Evolutionary conservation across 1,284 basidiomycete species (phyloP).

Genomic region (Rhodotorula sp.): DNA sequence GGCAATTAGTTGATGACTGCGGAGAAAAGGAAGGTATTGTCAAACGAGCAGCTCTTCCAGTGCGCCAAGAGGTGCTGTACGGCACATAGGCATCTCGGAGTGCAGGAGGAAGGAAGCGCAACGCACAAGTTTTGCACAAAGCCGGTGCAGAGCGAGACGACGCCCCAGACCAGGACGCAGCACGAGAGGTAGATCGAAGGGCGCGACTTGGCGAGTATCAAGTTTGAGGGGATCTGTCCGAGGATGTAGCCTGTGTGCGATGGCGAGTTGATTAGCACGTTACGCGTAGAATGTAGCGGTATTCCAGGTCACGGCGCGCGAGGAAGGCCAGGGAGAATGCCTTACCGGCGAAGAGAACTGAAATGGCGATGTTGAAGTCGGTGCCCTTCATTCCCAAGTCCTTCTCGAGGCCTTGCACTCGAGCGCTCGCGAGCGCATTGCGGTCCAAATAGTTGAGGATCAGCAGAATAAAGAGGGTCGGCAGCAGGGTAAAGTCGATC

Average conservation of each 20-base stretch:
- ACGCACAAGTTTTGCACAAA: slow-evolving; percentile 43
- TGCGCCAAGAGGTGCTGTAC: too few species aligned
- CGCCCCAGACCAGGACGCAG: slow-evolving; percentile 60
- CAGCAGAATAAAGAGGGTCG: slow-evolving; percentile 44
- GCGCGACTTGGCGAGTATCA: slow-evolving; percentile 38
- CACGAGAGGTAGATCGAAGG: slow-evolving; percentile 70
- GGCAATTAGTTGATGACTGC: slow-evolving; percentile 14
- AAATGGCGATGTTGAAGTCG: slow-evolving; percentile 69
- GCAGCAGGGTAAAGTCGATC: slow-evolving; percentile 18
- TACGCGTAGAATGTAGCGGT: too few species aligned
- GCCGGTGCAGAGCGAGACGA: slow-evolving; percentile 44
- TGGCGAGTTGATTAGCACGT: too few species aligned
- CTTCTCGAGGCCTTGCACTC: slow-evolving; percentile 63
- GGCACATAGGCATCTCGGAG: too few species aligned
- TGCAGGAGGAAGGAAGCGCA: too few species aligned
- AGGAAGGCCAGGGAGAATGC: slow-evolving; percentile 47
- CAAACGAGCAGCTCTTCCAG: too few species aligned
- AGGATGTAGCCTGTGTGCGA: slow-evolving; percentile 47
- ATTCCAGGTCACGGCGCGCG: too few species aligned
- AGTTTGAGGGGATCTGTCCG: slow-evolving; percentile 30
- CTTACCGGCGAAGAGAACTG: slow-evolving; percentile 75
- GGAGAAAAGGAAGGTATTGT: too few species aligned
- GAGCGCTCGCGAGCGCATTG: slow-evolving; percentile 48
- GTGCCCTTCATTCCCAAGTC: slow-evolving; percentile 56
- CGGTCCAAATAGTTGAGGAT: slow-evolving; percentile 49